Percentiles rank a stretch among this genome's conserved stretches.
Conservation (phyloP, 129 eudicot genomes). For the Daucus carota region DNA sequence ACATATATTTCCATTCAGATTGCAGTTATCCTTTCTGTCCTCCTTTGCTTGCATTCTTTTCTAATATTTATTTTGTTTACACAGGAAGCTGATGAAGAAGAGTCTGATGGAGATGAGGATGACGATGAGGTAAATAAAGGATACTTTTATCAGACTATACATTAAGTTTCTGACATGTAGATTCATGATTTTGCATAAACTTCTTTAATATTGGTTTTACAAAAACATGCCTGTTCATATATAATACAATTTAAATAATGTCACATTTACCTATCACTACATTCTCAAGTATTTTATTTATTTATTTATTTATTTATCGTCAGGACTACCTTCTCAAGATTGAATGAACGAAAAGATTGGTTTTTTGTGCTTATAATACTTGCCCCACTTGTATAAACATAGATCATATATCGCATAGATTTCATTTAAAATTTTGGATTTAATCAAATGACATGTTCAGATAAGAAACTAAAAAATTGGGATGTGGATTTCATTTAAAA, state of each 20-base stretch:
- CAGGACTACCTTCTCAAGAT: no score
- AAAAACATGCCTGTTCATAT: not conserved
- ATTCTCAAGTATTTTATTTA: not conserved
- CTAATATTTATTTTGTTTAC: not conserved
- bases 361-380: not conserved
- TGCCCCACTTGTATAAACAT: not conserved
- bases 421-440: no score
- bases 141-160: not conserved
- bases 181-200: not conserved
- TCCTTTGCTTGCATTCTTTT: constrained; percentile 4
- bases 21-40: not conserved
- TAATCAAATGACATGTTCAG: no score
- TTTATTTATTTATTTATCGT: no score
- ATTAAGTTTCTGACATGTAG: not conserved
- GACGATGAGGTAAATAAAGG: constrained; percentile 18
- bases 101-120: constrained; percentile 36
- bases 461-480: no score
- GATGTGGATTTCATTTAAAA: no score
- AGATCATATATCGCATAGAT: no score
- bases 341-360: no score
- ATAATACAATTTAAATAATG: not conserved
- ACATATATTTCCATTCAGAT: not conserved
- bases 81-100: constrained; percentile 53
- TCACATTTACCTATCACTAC: not conserved
- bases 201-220: not conserved